Evolutionary conservation across 306 rosid species (phyloP).

Genomic region (Cicer arietinum): DNA sequence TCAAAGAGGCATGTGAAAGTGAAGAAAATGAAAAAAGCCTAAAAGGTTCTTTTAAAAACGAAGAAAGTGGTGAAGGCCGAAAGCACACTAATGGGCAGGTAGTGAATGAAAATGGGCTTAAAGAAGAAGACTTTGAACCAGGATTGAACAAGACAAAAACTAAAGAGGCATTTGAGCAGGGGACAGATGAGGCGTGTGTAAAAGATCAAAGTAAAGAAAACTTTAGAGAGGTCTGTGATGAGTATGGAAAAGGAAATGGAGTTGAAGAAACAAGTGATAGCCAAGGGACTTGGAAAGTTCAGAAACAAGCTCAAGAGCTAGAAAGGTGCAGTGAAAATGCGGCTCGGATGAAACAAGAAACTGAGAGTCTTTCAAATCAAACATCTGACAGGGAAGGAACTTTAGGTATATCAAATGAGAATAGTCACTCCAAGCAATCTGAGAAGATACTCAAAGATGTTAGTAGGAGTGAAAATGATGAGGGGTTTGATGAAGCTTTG

Average conservation of each 20-base stretch:
- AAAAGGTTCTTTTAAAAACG: constrained; percentile 38
- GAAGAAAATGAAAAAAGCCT: constrained; percentile 50
- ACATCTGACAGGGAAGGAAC: constrained; percentile 47
- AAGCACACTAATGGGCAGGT: constrained; percentile 48
- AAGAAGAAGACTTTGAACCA: constrained; percentile 50
- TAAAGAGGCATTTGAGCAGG: constrained; percentile 36
- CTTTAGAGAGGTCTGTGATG: constrained; percentile 39
- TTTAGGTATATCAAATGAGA: constrained; percentile 44
- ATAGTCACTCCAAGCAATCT: constrained; percentile 39
- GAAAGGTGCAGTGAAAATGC: constrained; percentile 41
- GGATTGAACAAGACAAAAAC: constrained; percentile 51
- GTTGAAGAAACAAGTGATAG: constrained; percentile 36
- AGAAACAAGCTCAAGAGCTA: constrained; percentile 43
- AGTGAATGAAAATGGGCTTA: constrained; percentile 50
- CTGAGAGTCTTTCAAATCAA: constrained; percentile 37
- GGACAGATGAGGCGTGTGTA: constrained; percentile 37
- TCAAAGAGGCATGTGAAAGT: constrained; percentile 50
- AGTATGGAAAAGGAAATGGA: constrained; percentile 47
- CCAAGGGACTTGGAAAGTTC: constrained; percentile 34
- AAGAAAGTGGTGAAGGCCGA: constrained; percentile 47
- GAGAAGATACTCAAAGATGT: constrained; percentile 44
- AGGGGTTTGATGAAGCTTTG: constrained; percentile 42
- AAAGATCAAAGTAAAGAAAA: constrained; percentile 48
- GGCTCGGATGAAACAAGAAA: constrained; percentile 44
- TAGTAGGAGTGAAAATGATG: constrained; percentile 32